Percentiles rank a stretch among this genome's conserved stretches.
Evolutionary conservation across 1,284 basidiomycete species (phyloP).

Genomic region (Salmacisia buchloeana): DNA sequence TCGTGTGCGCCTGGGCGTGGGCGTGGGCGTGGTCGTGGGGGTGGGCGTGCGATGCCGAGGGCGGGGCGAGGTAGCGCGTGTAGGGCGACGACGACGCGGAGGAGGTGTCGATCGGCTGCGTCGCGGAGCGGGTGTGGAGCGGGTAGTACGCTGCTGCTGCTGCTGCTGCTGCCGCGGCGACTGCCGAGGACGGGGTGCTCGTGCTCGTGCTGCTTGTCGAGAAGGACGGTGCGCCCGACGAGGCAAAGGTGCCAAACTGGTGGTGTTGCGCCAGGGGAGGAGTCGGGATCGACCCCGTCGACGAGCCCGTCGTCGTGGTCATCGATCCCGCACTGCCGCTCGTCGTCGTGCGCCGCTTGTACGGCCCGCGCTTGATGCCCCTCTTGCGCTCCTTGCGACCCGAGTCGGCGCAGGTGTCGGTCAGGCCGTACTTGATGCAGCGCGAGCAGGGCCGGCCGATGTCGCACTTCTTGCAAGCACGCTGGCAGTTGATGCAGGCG

Average conservation of each 20-base stretch:
- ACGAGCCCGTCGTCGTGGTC: too few species aligned
- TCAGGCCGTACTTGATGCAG: constrained; percentile 75
- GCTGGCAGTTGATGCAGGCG: constrained; percentile 80
- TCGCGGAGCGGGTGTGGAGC: background rate
- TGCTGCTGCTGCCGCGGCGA: background rate
- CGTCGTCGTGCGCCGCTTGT: constrained; percentile 63
- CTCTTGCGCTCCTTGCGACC: constrained; percentile 77
- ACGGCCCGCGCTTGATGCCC: constrained; percentile 78
- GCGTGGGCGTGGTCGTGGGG: too few species aligned
- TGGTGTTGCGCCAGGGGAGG: background rate
- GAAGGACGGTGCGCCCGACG: too few species aligned
- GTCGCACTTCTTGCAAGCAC: constrained; percentile 85
- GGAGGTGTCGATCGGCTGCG: background rate
- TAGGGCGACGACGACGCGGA: too few species aligned
- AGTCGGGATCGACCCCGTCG: background rate
- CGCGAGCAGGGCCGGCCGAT: constrained; percentile 76
- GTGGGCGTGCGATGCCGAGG: too few species aligned
- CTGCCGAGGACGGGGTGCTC: background rate
- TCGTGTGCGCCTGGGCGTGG: too few species aligned
- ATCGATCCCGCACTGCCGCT: background rate
- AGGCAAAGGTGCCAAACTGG: background rate
- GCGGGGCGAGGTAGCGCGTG: background rate
- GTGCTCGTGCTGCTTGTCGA: background rate
- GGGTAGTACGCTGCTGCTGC: background rate
- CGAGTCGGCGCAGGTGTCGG: constrained; percentile 72